Conservation (phyloP, 805 yeast genomes). For the Kazachstania kunashirensis region DNA sequence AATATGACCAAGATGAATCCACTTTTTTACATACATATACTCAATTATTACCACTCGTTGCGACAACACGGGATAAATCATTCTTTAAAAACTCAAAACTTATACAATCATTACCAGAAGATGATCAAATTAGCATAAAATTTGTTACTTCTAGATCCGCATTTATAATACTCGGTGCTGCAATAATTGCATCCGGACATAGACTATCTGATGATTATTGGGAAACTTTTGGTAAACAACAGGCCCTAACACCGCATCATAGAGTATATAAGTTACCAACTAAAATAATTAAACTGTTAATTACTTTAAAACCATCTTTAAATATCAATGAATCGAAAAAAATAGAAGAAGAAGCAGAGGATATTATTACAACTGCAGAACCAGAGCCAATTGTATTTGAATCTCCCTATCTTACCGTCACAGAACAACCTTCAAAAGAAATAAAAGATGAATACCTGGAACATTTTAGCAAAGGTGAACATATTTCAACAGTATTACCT, state of each 20-base stretch:
- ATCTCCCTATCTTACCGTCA: conserved; percentile 17
- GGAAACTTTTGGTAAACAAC: conserved; percentile 36
- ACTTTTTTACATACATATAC: conserved; percentile 35
- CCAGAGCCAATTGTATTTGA: conserved; percentile 9
- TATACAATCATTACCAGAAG: too few species aligned
- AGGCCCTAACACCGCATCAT: conserved; percentile 37
- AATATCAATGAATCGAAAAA: background rate
- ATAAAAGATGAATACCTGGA: conserved; percentile 18
- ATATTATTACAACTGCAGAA: background rate
- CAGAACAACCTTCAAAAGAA: conserved; percentile 23
- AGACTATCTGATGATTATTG: conserved; percentile 49
- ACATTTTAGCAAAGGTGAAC: conserved; percentile 20
- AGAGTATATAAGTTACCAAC: conserved; percentile 31
- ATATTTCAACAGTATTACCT: conserved; percentile 18
- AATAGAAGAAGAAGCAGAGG: background rate
- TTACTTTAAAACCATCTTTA: conserved; percentile 11
- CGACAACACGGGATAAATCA: conserved; percentile 32
- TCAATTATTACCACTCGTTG: conserved; percentile 30
- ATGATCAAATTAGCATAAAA: too few species aligned
- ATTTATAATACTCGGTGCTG: conserved; percentile 43
- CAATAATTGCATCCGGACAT: conserved; percentile 37
- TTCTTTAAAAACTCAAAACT: conserved; percentile 29
- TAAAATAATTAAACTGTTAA: conserved; percentile 9
- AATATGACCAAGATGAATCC: conserved; percentile 33
- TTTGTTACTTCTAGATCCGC: conserved; percentile 36